Conservation (phyloP, 2,329 filamentous ascomycete genomes). For the Aaosphaeria pasadenensis region DNA sequence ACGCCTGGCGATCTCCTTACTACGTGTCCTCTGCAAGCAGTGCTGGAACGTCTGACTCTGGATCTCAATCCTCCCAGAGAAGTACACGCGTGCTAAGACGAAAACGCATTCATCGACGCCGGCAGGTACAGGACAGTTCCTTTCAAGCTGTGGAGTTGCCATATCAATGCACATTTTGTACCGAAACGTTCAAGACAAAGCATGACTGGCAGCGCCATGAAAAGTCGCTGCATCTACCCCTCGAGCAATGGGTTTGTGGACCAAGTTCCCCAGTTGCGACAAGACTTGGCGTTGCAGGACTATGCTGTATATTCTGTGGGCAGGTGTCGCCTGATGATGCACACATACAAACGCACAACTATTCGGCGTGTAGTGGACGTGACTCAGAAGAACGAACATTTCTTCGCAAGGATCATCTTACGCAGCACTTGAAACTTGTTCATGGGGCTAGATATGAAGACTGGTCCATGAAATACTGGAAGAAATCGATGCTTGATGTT, state of each 20-base stretch:
- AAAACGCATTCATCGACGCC: conserved; percentile 6
- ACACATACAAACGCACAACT: conserved; percentile 19
- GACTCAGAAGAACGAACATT: conserved; percentile 23
- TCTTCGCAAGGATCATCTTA: conserved; percentile 26
- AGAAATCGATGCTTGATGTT: conserved; percentile 18
- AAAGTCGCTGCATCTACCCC: conserved; percentile 23
- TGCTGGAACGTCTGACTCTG: conserved; percentile 18
- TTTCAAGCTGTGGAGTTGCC: neutral
- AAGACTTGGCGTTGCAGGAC: conserved; percentile 10
- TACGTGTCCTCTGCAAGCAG: conserved; percentile 19
- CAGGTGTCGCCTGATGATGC: conserved; percentile 7
- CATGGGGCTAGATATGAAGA: conserved; percentile 10
- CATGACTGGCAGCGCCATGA: conserved; percentile 30
- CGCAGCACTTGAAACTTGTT: conserved; percentile 24
- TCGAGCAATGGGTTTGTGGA: conserved; percentile 25
- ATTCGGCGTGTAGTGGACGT: conserved; percentile 17
- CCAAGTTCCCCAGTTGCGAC: conserved; percentile 11
- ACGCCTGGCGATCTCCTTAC: conserved; percentile 8
- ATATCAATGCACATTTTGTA: conserved; percentile 29
- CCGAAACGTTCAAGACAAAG: conserved; percentile 27
- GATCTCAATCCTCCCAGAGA: conserved; percentile 14
- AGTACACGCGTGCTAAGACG: conserved; percentile 11
- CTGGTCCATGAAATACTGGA: conserved; percentile 35
- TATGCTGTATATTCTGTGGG: conserved; percentile 20
- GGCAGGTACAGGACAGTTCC: neutral